phyloP scores from a whole-genome alignment of 768 basidiomycete species.

The Hericium erinaceus region DNA sequence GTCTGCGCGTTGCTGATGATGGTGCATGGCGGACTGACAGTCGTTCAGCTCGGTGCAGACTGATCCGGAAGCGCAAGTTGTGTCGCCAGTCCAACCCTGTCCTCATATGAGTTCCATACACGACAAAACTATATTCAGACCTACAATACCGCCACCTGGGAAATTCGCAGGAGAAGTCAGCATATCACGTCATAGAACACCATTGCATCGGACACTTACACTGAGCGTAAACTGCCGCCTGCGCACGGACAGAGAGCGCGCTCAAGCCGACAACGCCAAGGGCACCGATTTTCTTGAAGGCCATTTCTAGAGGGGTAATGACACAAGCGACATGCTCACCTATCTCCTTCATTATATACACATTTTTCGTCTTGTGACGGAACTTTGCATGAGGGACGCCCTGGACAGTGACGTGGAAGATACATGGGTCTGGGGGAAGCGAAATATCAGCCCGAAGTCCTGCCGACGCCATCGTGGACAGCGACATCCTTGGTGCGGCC shows the following conservation, averaged over 20 bases:
- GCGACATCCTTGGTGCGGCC: too few relatives aligned
- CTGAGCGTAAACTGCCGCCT: slow-evolving; percentile 10
- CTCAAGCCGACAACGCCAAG: slow-evolving; percentile 8
- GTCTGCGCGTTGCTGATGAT: neutral
- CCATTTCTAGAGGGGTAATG: neutral
- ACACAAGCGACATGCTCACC: too few relatives aligned
- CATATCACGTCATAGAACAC: neutral
- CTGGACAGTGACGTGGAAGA: neutral
- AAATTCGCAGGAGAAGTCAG: neutral
- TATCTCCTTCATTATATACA: too few relatives aligned
- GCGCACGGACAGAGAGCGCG: slow-evolving; percentile 7
- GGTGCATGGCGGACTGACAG: slow-evolving; percentile 17
- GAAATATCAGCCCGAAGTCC: neutral
- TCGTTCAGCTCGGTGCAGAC: slow-evolving; percentile 22
- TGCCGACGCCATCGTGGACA: too few relatives aligned
- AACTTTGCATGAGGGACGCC: too few relatives aligned
- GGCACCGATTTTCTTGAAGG: slow-evolving; percentile 8
- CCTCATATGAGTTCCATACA: neutral
- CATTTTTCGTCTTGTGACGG: too few relatives aligned
- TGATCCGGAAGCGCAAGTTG: slow-evolving; percentile 25
- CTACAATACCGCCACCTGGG: slow-evolving; percentile 15
- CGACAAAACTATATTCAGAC: neutral
- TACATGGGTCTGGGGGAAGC: neutral
- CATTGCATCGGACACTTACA: slow-evolving; percentile 6
- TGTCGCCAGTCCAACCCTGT: slow-evolving; percentile 27